Evolutionary conservation across 2,329 filamentous ascomycete genomes (phyloP).

Genomic region (Teratosphaeria viscida): DNA sequence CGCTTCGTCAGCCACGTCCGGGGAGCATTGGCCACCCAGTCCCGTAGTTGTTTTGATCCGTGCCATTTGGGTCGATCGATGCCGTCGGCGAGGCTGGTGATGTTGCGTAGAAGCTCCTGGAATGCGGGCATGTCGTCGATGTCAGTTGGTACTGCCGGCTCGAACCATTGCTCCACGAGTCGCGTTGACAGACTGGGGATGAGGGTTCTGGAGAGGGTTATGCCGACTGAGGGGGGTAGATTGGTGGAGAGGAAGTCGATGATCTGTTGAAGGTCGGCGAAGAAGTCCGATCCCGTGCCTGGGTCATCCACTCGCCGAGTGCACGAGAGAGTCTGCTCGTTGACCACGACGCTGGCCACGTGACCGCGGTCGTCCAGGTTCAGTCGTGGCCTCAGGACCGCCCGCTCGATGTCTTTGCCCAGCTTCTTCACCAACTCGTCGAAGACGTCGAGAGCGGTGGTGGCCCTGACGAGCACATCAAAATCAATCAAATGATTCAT

Average conservation of each 20-base stretch:
- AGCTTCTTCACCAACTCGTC: slow-evolving; percentile 17
- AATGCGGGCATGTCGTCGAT: slow-evolving; percentile 62
- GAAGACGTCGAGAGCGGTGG: slow-evolving; percentile 15
- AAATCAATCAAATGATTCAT: slow-evolving; percentile 2
- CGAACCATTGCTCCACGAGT: slow-evolving; percentile 65
- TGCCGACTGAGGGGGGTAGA: slow-evolving; percentile 39
- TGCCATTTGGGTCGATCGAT: slow-evolving; percentile 55
- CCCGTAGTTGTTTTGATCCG: slow-evolving; percentile 50
- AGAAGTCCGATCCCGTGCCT: slow-evolving; percentile 18
- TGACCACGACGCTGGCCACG: slow-evolving; percentile 9
- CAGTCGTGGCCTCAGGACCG: slow-evolving; percentile 20
- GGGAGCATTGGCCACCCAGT: slow-evolving; percentile 74
- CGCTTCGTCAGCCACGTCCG: slow-evolving; percentile 78
- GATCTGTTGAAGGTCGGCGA: slow-evolving; percentile 34
- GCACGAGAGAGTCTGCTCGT: slow-evolving; percentile 17
- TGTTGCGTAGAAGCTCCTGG: slow-evolving; percentile 55
- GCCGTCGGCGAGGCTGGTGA: slow-evolving; percentile 52
- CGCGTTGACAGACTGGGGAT: slow-evolving; percentile 58
- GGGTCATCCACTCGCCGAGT: slow-evolving; percentile 11
- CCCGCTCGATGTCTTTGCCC: slow-evolving; percentile 19
- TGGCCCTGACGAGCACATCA: slow-evolving; percentile 9
- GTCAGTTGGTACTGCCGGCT: slow-evolving; percentile 63
- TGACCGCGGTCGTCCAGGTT: slow-evolving; percentile 9
- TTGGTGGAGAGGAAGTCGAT: slow-evolving; percentile 41
- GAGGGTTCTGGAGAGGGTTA: slow-evolving; percentile 55